A percentile compares a stretch with the other conserved stretches of the same genome.
phyloP scores from a whole-genome alignment of 2,329 filamentous ascomycete species.

The Pseudogymnoascus sp. region DNA sequence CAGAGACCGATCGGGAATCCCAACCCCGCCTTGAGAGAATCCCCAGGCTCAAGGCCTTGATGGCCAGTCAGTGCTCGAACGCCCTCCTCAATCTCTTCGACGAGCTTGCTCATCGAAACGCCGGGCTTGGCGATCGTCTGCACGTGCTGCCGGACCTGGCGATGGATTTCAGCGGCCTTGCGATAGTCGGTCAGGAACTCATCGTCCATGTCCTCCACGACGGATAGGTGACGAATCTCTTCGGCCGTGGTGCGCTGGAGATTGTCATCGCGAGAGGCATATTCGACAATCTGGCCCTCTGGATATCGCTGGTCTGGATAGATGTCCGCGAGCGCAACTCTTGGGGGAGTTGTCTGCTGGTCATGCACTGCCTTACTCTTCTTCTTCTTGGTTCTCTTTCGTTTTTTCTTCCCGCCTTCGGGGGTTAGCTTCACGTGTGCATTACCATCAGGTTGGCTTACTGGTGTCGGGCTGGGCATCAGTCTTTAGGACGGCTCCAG shows the following conservation, averaged over 20 bases:
- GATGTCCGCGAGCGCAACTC: constrained; percentile 63
- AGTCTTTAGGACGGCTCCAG: not conserved
- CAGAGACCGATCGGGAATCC: constrained; percentile 50
- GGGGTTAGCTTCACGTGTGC: constrained; percentile 33
- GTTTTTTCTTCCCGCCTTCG: constrained; percentile 64
- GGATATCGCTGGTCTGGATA: constrained; percentile 67
- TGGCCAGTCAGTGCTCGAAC: constrained; percentile 44
- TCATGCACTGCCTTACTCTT: constrained; percentile 50
- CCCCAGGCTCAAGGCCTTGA: constrained; percentile 44
- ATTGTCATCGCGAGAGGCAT: constrained; percentile 58
- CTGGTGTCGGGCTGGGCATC: not conserved
- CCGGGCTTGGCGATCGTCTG: constrained; percentile 44
- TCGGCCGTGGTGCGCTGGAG: constrained; percentile 68
- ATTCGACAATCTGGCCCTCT: constrained; percentile 69
- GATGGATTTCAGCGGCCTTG: constrained; percentile 49
- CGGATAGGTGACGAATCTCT: constrained; percentile 74
- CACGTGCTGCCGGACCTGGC: constrained; percentile 45
- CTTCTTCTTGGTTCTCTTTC: constrained; percentile 70
- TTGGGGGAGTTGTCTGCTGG: constrained; percentile 64
- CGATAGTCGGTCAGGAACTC: constrained; percentile 47
- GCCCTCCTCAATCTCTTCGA: constrained; percentile 47
- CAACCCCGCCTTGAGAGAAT: constrained; percentile 43
- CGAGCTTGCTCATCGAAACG: constrained; percentile 40
- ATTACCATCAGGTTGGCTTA: constrained; percentile 23
- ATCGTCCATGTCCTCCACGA: constrained; percentile 52